Percentiles rank a stretch among this genome's conserved stretches.
Evolutionary conservation across 2,329 filamentous ascomycete genomes (phyloP).

Genomic region (Meredithiella fracta): DNA sequence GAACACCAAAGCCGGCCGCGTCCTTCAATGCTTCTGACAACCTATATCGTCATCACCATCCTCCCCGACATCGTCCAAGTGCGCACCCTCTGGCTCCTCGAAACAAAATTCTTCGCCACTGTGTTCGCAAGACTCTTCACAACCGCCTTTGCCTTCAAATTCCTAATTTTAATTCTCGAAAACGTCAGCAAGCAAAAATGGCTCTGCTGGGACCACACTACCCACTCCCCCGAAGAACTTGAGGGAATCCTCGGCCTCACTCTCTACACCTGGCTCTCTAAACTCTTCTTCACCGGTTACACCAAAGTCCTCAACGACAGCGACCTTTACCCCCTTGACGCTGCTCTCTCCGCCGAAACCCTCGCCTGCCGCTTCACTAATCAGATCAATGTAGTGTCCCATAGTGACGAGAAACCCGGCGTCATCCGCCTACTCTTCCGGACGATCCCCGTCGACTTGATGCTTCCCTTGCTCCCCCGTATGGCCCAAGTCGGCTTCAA

Average conservation of each 20-base stretch:
- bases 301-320: slow-evolving; percentile 20
- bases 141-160: slow-evolving; percentile 22
- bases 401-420: slow-evolving; percentile 17
- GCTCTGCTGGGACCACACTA: slow-evolving; percentile 23
- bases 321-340: slow-evolving; percentile 24
- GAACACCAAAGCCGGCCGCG: slow-evolving; percentile 25
- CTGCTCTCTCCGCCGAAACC: slow-evolving; percentile 17
- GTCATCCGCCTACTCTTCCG: slow-evolving; percentile 19
- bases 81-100: slow-evolving; percentile 27
- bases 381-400: slow-evolving; percentile 9
- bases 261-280: slow-evolving; percentile 23
- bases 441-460: slow-evolving; percentile 21
- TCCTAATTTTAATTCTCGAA: slow-evolving; percentile 24
- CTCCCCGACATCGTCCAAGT: slow-evolving; percentile 28
- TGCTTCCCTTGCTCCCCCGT: slow-evolving; percentile 24
- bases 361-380: slow-evolving; percentile 16
- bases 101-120: slow-evolving; percentile 10
- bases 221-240: slow-evolving; percentile 26
- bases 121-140: slow-evolving; percentile 23
- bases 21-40: slow-evolving; percentile 27
- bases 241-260: slow-evolving; percentile 21
- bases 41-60: slow-evolving; percentile 27
- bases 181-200: slow-evolving; percentile 24
- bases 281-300: slow-evolving; percentile 24
- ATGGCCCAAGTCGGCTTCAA: slow-evolving; percentile 25